Percentiles rank a stretch among this genome's conserved stretches.
phyloP scores from a whole-genome alignment of 148 eudicot species.

The Silene conica region DNA sequence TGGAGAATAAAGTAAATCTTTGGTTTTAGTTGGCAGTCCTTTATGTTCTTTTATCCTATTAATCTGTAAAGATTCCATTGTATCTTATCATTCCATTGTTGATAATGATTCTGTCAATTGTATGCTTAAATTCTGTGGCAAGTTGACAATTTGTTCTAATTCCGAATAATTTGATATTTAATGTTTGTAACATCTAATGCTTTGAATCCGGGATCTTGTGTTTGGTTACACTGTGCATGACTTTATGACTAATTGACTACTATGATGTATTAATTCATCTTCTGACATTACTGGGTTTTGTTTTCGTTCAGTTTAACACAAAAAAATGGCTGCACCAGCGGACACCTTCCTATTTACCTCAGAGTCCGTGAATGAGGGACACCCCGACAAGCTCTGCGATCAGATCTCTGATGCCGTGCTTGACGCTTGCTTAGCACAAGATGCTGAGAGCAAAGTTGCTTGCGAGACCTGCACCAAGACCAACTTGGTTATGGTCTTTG shows the following conservation, averaged over 20 bases:
- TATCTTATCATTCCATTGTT: conserved; percentile 3
- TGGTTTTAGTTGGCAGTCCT: not conserved
- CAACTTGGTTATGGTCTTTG: conserved; percentile 41
- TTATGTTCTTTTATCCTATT: not conserved
- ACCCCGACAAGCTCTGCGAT: conserved; percentile 51
- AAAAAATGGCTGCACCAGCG: conserved; percentile 29
- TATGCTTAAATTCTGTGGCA: not conserved
- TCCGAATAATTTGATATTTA: not conserved
- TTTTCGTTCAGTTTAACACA: conserved; percentile 18
- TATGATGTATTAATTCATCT: not conserved
- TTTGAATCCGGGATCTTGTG: not conserved
- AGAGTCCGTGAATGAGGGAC: conserved; percentile 52
- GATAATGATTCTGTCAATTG: conserved; percentile 1
- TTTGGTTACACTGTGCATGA: too few species aligned
- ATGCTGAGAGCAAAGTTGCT: conserved; percentile 48
- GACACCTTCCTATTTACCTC: conserved; percentile 48
- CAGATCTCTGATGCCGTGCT: conserved; percentile 54
- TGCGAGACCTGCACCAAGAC: conserved; percentile 49
- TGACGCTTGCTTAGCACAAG: conserved; percentile 43
- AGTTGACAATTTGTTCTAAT: not conserved
- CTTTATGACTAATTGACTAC: too few species aligned
- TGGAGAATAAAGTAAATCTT: not conserved
- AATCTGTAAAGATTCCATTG: not conserved
- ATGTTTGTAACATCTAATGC: not conserved
- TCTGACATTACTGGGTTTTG: not conserved